Evolutionary conservation across 1,284 basidiomycete genomes (phyloP).

Genomic region (Kwoniella shivajii): DNA sequence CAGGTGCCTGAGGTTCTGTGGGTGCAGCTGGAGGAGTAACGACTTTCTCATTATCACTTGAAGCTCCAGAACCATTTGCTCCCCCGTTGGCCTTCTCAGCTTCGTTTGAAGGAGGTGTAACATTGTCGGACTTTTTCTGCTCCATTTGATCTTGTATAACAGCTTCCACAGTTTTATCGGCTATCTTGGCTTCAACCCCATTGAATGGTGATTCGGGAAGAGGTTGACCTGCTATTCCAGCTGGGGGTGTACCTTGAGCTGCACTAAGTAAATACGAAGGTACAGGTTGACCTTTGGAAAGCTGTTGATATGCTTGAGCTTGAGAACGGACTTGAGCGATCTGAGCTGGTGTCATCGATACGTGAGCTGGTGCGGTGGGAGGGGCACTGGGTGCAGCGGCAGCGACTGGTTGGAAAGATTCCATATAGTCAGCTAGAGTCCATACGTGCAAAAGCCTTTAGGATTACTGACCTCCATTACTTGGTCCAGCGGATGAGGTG

Average conservation of each 20-base stretch:
- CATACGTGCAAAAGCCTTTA: not conserved
- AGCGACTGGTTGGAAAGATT: slow-evolving; percentile 1
- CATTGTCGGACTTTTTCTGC: slow-evolving; percentile 26
- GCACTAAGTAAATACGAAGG: slow-evolving; percentile 78
- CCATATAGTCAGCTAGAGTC: not conserved
- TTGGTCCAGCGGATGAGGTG: slow-evolving; percentile 19
- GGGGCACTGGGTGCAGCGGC: slow-evolving; percentile 4
- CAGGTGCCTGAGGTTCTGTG: not conserved
- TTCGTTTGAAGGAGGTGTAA: slow-evolving; percentile 5
- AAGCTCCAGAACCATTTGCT: slow-evolving; percentile 12
- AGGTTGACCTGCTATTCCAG: slow-evolving; percentile 60
- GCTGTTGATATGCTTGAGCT: slow-evolving; percentile 84
- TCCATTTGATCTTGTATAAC: slow-evolving; percentile 53
- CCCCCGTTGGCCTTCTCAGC: slow-evolving; percentile 12
- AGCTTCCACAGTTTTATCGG: slow-evolving; percentile 77
- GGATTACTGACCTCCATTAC: slow-evolving; percentile 18
- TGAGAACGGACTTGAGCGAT: slow-evolving; percentile 83
- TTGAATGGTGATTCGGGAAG: slow-evolving; percentile 18
- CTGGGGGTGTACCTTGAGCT: slow-evolving; percentile 56
- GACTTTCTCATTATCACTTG: slow-evolving; percentile 28
- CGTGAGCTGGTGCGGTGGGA: slow-evolving; percentile 29
- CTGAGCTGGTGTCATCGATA: slow-evolving; percentile 76
- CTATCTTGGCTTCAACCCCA: slow-evolving; percentile 58
- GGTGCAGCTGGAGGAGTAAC: slow-evolving; percentile 26
- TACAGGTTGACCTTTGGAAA: slow-evolving; percentile 76